Evolutionary conservation across 2,329 filamentous ascomycete genomes (phyloP).

Genomic region (Fusarium sp.): DNA sequence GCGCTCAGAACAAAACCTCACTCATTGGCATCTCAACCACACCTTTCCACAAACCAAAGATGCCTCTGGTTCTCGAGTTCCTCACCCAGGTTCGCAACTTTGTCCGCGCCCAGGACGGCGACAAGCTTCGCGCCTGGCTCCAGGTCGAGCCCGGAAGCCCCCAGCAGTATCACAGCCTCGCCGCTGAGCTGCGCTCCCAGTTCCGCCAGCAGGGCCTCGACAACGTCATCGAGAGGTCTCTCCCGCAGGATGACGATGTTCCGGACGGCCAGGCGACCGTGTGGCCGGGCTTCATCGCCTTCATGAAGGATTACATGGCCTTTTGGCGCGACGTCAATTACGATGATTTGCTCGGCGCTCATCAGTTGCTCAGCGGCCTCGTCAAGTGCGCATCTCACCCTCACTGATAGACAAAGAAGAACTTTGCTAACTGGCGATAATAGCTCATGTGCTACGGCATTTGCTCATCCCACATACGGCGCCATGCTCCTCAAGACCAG

Average conservation of each 20-base stretch:
- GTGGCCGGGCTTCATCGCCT: constrained; percentile 82
- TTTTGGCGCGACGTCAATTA: constrained; percentile 87
- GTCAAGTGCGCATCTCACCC: constrained; percentile 73
- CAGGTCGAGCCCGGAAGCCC: constrained; percentile 79
- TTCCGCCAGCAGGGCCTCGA: constrained; percentile 69
- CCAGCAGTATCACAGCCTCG: constrained; percentile 75
- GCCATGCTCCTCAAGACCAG: constrained; percentile 85
- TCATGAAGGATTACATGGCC: constrained; percentile 83
- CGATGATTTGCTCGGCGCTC: constrained; percentile 78
- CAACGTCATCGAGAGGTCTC: constrained; percentile 69
- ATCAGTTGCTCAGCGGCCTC: constrained; percentile 78
- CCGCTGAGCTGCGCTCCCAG: constrained; percentile 71
- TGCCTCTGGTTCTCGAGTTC: constrained; percentile 76
- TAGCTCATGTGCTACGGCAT: constrained; percentile 85
- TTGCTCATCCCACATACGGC: constrained; percentile 83
- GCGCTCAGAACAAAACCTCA: constrained; percentile 6
- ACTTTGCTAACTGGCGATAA: constrained; percentile 7
- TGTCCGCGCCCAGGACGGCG: constrained; percentile 72
- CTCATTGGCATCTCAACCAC: constrained; percentile 5
- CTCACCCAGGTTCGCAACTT: constrained; percentile 69
- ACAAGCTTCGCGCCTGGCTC: constrained; percentile 75
- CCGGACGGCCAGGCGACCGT: constrained; percentile 72
- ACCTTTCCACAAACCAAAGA: constrained; percentile 47
- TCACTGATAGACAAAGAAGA: background rate
- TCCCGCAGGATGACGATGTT: constrained; percentile 74